Base-by-base conservation (phyloP, 768 basidiomycete genomes). In the Mycena haematopus region DNA sequence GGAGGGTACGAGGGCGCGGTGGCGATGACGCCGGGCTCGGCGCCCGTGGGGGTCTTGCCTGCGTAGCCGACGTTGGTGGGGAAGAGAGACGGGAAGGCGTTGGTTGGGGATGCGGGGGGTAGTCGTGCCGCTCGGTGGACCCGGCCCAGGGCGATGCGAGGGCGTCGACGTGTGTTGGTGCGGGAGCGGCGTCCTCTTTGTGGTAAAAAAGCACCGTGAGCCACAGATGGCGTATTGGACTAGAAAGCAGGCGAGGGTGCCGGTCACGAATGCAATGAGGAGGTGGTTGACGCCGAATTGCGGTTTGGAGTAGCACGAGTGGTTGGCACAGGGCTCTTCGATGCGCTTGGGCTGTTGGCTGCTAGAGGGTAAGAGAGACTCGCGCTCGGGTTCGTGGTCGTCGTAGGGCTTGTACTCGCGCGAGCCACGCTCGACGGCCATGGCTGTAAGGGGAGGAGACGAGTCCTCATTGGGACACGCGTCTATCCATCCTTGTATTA, bases 11-110 rank as follows among this genome's bases (percentile, higher is more conserved):
- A 77, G 15, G 91, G 91, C 0, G 89, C 91, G 5, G 91, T 92
- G 5, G 81, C 82, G 29, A 93, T 83, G 36, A 92, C 76, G 3
- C 81, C 90, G 1, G 91, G 80, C 69, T 93, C 91, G 9, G 88
- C 91, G 19, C 91, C 91, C 0, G 91, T 95, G 0, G 91, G 89
- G 1, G 92, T 94, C 24, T 78, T 81, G 17, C 93, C 93, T 3
- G 88, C 79, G 71, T 93, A 87, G 38, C 93, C 93, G 4, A 95
- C 87, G 67, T 86, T 68, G 31, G 90, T 83, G 6, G 93, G 93
- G 73, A 95, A 95, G 27, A 90, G 67, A 0, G 88, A 84, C 0
- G 92, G 92, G 66, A 82, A 82, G 9, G 77, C 80, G 68, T 94
- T 94, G 19, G 91, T 92, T 0, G 92, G 91, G 7, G 83, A 82